Conservation (phyloP, 2,329 filamentous ascomycete genomes). For the Dothideomycetes sp. region DNA sequence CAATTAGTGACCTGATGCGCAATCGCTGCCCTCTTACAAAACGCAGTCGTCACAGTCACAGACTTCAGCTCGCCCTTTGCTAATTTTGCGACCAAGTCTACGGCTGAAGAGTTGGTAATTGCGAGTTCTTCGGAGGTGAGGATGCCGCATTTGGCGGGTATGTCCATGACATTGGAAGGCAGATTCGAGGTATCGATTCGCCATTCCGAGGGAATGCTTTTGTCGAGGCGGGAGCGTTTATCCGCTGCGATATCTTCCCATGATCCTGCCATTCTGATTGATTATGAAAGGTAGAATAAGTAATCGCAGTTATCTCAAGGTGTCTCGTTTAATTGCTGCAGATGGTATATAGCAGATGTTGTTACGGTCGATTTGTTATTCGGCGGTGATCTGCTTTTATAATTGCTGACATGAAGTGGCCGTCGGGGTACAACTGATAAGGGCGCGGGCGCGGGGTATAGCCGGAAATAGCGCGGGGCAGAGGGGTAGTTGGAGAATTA, state of each 20-base stretch:
- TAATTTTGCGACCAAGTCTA: slow-evolving; percentile 1
- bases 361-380: too few species aligned
- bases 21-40: slow-evolving; percentile 38
- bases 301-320: too few species aligned
- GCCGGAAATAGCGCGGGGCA: too few species aligned
- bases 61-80: slow-evolving; percentile 29
- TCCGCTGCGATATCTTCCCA: slow-evolving; percentile 3
- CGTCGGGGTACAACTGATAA: too few species aligned
- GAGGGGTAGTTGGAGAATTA: too few species aligned
- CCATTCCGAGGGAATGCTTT: slow-evolving; percentile 48
- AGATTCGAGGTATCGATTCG: slow-evolving; percentile 35
- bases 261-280: slow-evolving; percentile 5
- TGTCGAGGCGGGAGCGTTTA: slow-evolving; percentile 9
- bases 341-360: too few species aligned
- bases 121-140: slow-evolving; percentile 5
- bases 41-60: slow-evolving; percentile 35
- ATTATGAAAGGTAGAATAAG: too few species aligned
- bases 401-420: too few species aligned
- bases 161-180: slow-evolving; percentile 1
- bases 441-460: too few species aligned
- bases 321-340: too few species aligned
- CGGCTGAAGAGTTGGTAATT: slow-evolving; percentile 8
- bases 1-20: slow-evolving; percentile 40
- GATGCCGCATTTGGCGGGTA: slow-evolving; percentile 1
- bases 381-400: too few species aligned